phyloP scores from a whole-genome alignment of 805 yeast genomes.

The Priceomyces melissophilus region DNA sequence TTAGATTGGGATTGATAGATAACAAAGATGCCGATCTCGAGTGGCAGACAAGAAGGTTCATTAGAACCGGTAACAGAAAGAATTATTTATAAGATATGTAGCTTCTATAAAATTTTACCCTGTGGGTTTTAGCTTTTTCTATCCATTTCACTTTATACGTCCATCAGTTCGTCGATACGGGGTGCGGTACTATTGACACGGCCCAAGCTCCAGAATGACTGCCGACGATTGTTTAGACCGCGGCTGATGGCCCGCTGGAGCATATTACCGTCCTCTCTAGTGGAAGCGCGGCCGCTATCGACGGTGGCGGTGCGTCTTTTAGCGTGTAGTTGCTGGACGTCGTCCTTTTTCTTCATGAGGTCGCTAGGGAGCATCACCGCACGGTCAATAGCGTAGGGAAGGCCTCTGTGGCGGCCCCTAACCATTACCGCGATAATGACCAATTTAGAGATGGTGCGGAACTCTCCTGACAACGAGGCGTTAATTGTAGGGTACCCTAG shows the following conservation, averaged over 20 bases:
- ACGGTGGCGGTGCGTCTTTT: slow-evolving; percentile 26
- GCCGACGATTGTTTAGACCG: slow-evolving; percentile 4
- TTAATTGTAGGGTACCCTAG: slow-evolving; percentile 70
- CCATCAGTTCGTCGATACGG: no score
- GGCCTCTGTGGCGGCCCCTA: slow-evolving; percentile 94
- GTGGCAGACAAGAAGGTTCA: slow-evolving; percentile 91
- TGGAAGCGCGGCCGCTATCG: slow-evolving; percentile 24
- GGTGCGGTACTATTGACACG: no score
- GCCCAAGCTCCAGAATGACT: slow-evolving; percentile 2
- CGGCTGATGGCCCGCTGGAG: slow-evolving; percentile 9
- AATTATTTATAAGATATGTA: slow-evolving; percentile 53
- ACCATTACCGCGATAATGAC: slow-evolving; percentile 87
- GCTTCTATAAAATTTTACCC: no score
- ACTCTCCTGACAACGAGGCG: slow-evolving; percentile 72
- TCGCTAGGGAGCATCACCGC: slow-evolving; percentile 85
- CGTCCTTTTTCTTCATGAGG: slow-evolving; percentile 59
- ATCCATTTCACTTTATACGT: no score
- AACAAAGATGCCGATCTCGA: slow-evolving; percentile 97
- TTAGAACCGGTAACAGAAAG: slow-evolving; percentile 93
- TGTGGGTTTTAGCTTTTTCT: no score
- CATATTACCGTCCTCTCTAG: slow-evolving; percentile 9
- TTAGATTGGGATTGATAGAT: slow-evolving; percentile 86
- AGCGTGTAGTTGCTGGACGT: slow-evolving; percentile 53
- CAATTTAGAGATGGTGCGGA: slow-evolving; percentile 70
- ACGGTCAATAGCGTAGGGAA: slow-evolving; percentile 90